Conservation (phyloP, 75 land plant species). For the Isoetes taiwanensis region DNA sequence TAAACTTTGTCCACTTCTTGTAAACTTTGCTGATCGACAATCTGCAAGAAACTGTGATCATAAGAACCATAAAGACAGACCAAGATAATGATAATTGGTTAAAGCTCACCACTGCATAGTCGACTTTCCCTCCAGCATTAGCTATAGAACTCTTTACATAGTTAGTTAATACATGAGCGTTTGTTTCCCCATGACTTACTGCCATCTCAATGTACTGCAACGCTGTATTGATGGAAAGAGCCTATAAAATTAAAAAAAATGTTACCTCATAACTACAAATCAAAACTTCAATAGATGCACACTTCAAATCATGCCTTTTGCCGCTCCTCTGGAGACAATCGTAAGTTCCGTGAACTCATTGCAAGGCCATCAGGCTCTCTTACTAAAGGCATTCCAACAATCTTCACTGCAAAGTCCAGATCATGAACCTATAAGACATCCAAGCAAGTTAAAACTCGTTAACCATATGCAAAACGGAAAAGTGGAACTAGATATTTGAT, state of each 20-base stretch:
- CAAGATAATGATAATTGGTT: too few species aligned
- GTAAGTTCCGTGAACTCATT: constrained; percentile 90
- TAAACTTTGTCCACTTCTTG: constrained; percentile 35
- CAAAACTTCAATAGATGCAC: not conserved
- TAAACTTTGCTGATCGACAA: constrained; percentile 70
- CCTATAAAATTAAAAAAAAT: constrained; percentile 28
- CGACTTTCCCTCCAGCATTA: constrained; percentile 65
- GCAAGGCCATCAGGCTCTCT: constrained; percentile 94
- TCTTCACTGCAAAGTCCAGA: constrained; percentile 63
- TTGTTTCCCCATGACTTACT: constrained; percentile 39
- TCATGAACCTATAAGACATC: constrained; percentile 56
- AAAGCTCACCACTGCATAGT: constrained; percentile 75
- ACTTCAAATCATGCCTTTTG: constrained; percentile 40
- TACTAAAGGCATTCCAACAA: constrained; percentile 60
- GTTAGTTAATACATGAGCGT: constrained; percentile 31
- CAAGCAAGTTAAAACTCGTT: not conserved
- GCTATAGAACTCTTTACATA: constrained; percentile 29
- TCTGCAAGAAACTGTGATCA: constrained; percentile 31
- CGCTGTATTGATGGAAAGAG: constrained; percentile 58
- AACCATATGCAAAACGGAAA: not conserved
- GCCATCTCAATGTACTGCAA: constrained; percentile 44
- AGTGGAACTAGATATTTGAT: not conserved
- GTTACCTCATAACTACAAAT: not conserved
- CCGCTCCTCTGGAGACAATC: constrained; percentile 55
- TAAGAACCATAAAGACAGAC: too few species aligned